Evolutionary conservation across 805 yeast species (phyloP), one percentile per base, ranked within the genome.

Genomic region (Saturnispora quitensis): DNA sequence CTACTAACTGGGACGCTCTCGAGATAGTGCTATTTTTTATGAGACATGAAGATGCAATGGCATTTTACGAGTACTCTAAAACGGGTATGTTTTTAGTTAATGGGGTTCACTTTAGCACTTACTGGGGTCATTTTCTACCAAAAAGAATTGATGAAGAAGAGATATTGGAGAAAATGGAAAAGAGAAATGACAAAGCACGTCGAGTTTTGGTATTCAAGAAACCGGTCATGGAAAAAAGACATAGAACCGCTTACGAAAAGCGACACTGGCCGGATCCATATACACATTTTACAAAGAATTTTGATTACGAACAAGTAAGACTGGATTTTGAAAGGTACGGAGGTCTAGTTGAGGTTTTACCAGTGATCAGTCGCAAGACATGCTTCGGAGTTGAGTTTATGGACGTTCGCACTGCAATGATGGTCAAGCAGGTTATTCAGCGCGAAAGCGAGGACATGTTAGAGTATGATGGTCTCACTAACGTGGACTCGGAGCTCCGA

Each of bases 291-390:
- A 74, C 72, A 35, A 71, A 75, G 0, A 73, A 70, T 3, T 70
- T 85, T 47, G 71, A 79, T 51, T 56, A 80, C 4, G 66, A 62
- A 2, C 72, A 68, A 15, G 65, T 82, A 3, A 66, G 62, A 38
- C 51, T 60, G 27, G 88, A 84, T 58, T 82, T 86, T 57, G 63
- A 62, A 5, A 59, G 58, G 20, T 83, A 73, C 66, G 95, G 93
- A 0, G 71, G 72, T 2, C 72, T 86, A 3, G 65, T 82, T 13
- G 88, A 83, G 40, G 66, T 84, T 2, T 66, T 77, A 1, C 86
- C 93, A 3, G 76, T 84, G n/a, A 71, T 86, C 4, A 83, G 89
- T 2, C 71, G 81, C 50, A 82, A 77, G 58, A 62, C 84, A 28
- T 76, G 88, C 53, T 71, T 86, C 56, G 72, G 82, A 10, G 66